phyloP scores from a whole-genome alignment of 306 rosid genomes.

The Medicago lupulina region DNA sequence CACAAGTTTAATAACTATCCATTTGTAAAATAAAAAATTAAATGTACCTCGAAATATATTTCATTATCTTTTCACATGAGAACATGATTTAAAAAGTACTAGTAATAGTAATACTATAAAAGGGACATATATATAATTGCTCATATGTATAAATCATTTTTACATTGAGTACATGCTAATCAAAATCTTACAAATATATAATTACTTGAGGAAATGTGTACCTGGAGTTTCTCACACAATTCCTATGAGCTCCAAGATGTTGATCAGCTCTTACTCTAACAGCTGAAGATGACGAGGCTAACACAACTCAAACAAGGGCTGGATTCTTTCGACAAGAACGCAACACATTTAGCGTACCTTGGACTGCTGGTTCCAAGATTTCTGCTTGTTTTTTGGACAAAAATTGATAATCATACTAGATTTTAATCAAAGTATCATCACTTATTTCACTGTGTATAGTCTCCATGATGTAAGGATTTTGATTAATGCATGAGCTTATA shows the following conservation, averaged over 20 bases:
- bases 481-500: not conserved
- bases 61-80: not conserved
- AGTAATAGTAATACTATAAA: not conserved
- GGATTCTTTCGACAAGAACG: slow-evolving; percentile 74
- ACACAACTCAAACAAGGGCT: slow-evolving; percentile 63
- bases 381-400: slow-evolving; percentile 51
- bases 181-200: too few species aligned
- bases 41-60: not conserved
- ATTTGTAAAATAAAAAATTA: not conserved
- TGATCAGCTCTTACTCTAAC: slow-evolving; percentile 66
- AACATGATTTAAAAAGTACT: not conserved
- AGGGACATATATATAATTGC: too few species aligned
- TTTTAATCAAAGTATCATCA: not conserved
- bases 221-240: slow-evolving; percentile 66
- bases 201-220: not conserved
- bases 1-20: not conserved
- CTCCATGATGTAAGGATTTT: not conserved
- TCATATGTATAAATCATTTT: too few species aligned
- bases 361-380: slow-evolving; percentile 69
- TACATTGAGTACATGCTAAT: too few species aligned
- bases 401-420: not conserved
- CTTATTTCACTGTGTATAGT: too few species aligned
- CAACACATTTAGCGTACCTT: slow-evolving; percentile 80
- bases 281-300: slow-evolving; percentile 89
- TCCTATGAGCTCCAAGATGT: slow-evolving; percentile 76